Percentiles rank a stretch among this genome's conserved stretches.
Conservation (phyloP, 768 basidiomycete genomes). For the Suillus weaverae region DNA sequence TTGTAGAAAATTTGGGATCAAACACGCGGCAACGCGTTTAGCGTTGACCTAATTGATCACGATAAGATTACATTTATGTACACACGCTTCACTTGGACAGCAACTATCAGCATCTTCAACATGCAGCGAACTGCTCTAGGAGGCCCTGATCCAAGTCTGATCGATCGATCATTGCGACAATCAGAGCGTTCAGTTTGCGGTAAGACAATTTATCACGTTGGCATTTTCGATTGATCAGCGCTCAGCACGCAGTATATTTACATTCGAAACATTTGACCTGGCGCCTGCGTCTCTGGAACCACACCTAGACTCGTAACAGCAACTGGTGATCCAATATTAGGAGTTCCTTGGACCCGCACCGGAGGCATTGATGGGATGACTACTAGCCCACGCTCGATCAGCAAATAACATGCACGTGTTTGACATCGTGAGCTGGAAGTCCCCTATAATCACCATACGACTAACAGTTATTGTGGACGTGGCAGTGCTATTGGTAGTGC, state of each 20-base stretch:
- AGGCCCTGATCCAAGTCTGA: too few species aligned
- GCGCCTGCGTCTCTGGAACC: not conserved
- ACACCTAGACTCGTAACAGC: not conserved
- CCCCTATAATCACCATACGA: not conserved
- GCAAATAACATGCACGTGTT: not conserved
- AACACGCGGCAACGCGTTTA: constrained; percentile 2
- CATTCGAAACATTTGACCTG: too few species aligned
- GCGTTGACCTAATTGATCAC: not conserved
- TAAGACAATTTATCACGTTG: not conserved
- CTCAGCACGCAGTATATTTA: not conserved
- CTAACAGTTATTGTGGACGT: not conserved
- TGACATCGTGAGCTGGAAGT: not conserved
- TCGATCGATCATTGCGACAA: too few species aligned
- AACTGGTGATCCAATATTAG: not conserved
- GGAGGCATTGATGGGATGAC: not conserved
- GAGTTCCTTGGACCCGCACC: not conserved
- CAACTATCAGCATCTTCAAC: not conserved
- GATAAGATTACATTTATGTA: constrained; percentile 2
- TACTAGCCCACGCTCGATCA: not conserved
- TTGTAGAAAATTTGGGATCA: constrained; percentile 12
- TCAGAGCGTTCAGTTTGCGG: not conserved
- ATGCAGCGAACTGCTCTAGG: not conserved
- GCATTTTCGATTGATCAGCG: not conserved
- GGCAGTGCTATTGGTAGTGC: not conserved
- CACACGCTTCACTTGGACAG: not conserved